Evolutionary conservation across 2,329 filamentous ascomycete species (phyloP).

Genomic region (Myrmaecium sp.): DNA sequence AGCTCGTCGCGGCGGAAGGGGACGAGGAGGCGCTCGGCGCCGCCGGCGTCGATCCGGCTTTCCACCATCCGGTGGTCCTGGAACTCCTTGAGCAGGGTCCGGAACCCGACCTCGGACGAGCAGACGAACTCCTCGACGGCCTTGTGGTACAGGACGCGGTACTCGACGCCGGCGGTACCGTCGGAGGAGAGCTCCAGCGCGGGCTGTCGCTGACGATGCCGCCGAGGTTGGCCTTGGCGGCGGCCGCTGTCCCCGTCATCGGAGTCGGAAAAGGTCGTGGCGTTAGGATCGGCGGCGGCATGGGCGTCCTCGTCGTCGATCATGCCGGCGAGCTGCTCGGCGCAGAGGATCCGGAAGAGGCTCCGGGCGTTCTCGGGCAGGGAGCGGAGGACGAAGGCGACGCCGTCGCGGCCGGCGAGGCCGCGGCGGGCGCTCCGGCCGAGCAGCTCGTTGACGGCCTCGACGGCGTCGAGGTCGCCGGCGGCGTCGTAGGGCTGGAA

Average conservation of each 20-base stretch:
- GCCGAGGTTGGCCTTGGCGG: slow-evolving; percentile 5
- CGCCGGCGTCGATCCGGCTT: slow-evolving; percentile 67
- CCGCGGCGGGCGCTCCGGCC: slow-evolving; percentile 62
- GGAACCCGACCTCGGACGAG: slow-evolving; percentile 88
- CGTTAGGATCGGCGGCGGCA: slow-evolving; percentile 13
- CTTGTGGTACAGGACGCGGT: slow-evolving; percentile 82
- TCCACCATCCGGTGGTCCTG: slow-evolving; percentile 97
- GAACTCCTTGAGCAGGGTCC: slow-evolving; percentile 89
- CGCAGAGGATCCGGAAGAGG: slow-evolving; percentile 69
- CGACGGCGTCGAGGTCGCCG: slow-evolving; percentile 62
- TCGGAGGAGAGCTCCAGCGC: slow-evolving; percentile 11
- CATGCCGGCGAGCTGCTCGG: slow-evolving; percentile 60
- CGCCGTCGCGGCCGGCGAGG: slow-evolving; percentile 81
- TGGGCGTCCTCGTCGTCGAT: slow-evolving; percentile 37
- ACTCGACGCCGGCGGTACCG: slow-evolving; percentile 54
- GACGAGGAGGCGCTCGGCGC: slow-evolving; percentile 70
- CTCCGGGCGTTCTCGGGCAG: slow-evolving; percentile 83
- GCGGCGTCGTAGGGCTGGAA: slow-evolving; percentile 51
- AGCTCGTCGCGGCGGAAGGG: slow-evolving; percentile 80
- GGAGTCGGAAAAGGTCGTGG: slow-evolving; percentile 8
- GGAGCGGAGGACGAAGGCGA: slow-evolving; percentile 77
- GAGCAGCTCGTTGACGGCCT: slow-evolving; percentile 76
- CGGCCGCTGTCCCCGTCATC: slow-evolving; percentile 12
- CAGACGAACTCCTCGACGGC: slow-evolving; percentile 95
- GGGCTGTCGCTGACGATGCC: slow-evolving; percentile 11